These are phyloP conservation scores for Aspergillus niger DNA, from an alignment of 2,329 filamentous ascomycete species.

Conservation along the genomic window DNA sequence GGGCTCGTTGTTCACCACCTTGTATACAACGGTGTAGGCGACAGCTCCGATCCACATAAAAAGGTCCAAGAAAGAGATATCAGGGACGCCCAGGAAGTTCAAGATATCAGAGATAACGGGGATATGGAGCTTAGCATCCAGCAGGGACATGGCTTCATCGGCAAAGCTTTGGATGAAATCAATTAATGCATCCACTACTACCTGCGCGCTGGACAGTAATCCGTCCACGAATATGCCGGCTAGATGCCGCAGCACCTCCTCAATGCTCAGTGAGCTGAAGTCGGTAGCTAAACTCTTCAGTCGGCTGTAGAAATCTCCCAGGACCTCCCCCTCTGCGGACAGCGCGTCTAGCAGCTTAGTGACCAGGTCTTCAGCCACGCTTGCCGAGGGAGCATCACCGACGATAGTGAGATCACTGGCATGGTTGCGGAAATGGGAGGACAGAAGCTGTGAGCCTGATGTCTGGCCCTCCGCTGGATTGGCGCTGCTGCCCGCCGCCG, in stretches of 20 bases:
- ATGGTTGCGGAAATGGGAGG: constrained; percentile 7
- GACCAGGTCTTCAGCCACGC: neutral
- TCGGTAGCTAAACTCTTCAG: neutral
- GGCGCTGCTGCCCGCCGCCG: neutral
- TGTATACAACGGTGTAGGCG: constrained; percentile 8
- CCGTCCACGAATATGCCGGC: constrained; percentile 1
- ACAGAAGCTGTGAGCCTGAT: constrained; percentile 3
- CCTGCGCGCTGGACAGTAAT: neutral
- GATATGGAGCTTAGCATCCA: constrained; percentile 15
- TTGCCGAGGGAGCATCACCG: neutral
- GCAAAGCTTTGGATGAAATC: constrained; percentile 2
- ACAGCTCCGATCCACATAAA: constrained; percentile 11
- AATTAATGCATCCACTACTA: constrained; percentile 10
- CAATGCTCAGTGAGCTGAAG: neutral
- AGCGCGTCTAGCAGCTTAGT: neutral
- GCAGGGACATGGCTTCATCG: neutral
- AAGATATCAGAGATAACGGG: constrained; percentile 15
- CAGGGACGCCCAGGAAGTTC: constrained; percentile 3
- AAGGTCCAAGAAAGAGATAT: constrained; percentile 10
- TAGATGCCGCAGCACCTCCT: neutral
- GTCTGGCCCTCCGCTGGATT: constrained; percentile 6
- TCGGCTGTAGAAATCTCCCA: neutral
- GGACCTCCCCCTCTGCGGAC: neutral
- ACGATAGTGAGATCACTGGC: neutral
- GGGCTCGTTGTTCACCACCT: constrained; percentile 1